Evolutionary conservation across 2,329 filamentous ascomycete species (phyloP).

Genomic region (Penicillium sp.): DNA sequence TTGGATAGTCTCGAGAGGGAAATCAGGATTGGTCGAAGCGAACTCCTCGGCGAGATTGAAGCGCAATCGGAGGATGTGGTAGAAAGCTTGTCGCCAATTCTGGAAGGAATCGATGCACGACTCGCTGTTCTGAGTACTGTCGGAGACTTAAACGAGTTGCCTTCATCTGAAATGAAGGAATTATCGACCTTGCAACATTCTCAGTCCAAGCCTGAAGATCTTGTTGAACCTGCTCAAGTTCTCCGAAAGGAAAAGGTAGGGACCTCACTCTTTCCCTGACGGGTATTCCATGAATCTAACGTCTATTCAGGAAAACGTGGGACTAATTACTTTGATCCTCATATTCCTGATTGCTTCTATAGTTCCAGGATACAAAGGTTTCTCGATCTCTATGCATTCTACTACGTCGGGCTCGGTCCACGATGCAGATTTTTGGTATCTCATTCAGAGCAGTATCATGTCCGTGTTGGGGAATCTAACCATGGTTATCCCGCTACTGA

Average conservation of each 20-base stretch:
- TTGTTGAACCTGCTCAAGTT: not conserved
- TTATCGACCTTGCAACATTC: not conserved
- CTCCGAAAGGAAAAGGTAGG: not conserved
- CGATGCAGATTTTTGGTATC: slow-evolving; percentile 3
- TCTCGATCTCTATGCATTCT: slow-evolving; percentile 1
- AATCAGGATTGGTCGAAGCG: not conserved
- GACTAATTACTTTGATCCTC: slow-evolving; percentile 1
- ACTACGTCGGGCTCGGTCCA: not conserved
- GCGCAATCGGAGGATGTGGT: not conserved
- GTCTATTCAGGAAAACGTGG: slow-evolving; percentile 1
- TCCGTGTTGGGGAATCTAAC: not conserved
- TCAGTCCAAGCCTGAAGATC: not conserved
- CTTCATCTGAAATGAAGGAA: not conserved
- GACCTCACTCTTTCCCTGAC: not conserved
- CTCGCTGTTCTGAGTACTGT: slow-evolving; percentile 1
- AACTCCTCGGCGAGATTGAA: not conserved
- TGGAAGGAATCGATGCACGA: slow-evolving; percentile 3
- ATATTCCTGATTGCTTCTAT: slow-evolving; percentile 1
- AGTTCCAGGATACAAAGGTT: slow-evolving; percentile 3
- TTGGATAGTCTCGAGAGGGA: not conserved
- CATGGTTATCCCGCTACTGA: slow-evolving; percentile 2
- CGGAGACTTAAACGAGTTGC: not conserved
- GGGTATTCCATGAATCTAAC: not conserved
- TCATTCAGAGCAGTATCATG: slow-evolving; percentile 3
- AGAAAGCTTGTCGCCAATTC: slow-evolving; percentile 1